phyloP scores from a whole-genome alignment of 2,329 filamentous ascomycete species.

The Colletotrichum melonis region DNA sequence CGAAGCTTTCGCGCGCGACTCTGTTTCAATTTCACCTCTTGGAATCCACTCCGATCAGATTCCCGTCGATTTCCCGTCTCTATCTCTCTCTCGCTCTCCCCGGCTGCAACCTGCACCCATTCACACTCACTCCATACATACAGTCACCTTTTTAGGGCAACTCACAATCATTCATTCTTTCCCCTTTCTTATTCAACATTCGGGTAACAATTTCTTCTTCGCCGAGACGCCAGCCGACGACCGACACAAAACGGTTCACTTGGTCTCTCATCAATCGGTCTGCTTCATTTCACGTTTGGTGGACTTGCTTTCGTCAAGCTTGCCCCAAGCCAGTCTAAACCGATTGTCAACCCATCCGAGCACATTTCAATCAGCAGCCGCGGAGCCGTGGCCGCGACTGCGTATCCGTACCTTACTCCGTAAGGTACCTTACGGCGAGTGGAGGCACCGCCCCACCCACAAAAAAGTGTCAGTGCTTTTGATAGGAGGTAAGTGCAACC shows the following conservation, averaged over 20 bases:
- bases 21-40: background rate
- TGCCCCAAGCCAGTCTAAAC: slow-evolving; percentile 3
- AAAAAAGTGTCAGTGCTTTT: slow-evolving; percentile 25
- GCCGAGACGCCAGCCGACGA: background rate
- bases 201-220: slow-evolving; percentile 10
- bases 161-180: slow-evolving; percentile 9
- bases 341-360: slow-evolving; percentile 16
- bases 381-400: background rate
- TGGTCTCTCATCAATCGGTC: slow-evolving; percentile 1
- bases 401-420: too few relatives aligned
- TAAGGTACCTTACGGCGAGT: too few relatives aligned
- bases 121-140: background rate
- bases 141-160: background rate
- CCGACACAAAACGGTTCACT: slow-evolving; percentile 10
- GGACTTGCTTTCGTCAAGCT: background rate
- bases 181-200: background rate
- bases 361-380: slow-evolving; percentile 6
- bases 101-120: background rate
- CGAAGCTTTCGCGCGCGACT: background rate
- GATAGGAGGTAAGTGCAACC: slow-evolving; percentile 34
- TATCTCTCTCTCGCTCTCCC: background rate
- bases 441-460: background rate
- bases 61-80: background rate
- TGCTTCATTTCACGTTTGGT: slow-evolving; percentile 8
- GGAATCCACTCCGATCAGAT: slow-evolving; percentile 4